Base-by-base conservation (phyloP, 495 filamentous ascomycete genomes). In the Xylaria intraflava region DNA sequence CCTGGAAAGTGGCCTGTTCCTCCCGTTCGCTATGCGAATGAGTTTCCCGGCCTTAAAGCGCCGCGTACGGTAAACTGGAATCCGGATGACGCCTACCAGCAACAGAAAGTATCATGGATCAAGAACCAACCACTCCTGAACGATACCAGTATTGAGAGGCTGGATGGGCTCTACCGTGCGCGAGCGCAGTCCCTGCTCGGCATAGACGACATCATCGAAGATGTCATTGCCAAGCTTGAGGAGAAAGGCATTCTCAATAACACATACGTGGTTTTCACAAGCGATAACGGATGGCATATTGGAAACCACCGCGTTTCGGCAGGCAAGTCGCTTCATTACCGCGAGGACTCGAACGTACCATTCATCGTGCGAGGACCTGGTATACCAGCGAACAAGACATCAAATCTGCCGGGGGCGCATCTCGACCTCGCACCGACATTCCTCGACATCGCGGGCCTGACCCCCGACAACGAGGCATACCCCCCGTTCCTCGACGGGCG, bases 251-350 rank as follows among this genome's bases (percentile, higher is more conserved):
- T 77, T 39, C 53, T 82, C 6, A 74, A 82, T 22, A 77, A 83
- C 48, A 84, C 81, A 2, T 62, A 53, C 24, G 76, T 85, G 30
- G 71, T 85, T 49, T 84, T 78, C 56, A 79, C 78, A 1, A 77
- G 73, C 0, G 81, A 84, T 53, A 84, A 84, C 49, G 81, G 81
- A 0, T 85, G 79, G 62, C 79, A 83, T 54, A 79, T 84, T 51
- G 79, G 80, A 12, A 80, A 83, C 48, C 80, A 84, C 53, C 74
- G 82, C 9, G 51, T 83, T 5, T 72, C 74, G 6, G 79, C 80
- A 2, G 81, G 81, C 0, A 84, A 85, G 62, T 68, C 74, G 9
- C 77, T 76, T 29, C 76, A 75, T 0, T 83, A 73, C 43, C 74
- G 78, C 42, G 77, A 82, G 53, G 81, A 84, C 56, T 78, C 83